Conservation (phyloP, 345 rosid genomes). For the Mallotus nudiflorus region DNA sequence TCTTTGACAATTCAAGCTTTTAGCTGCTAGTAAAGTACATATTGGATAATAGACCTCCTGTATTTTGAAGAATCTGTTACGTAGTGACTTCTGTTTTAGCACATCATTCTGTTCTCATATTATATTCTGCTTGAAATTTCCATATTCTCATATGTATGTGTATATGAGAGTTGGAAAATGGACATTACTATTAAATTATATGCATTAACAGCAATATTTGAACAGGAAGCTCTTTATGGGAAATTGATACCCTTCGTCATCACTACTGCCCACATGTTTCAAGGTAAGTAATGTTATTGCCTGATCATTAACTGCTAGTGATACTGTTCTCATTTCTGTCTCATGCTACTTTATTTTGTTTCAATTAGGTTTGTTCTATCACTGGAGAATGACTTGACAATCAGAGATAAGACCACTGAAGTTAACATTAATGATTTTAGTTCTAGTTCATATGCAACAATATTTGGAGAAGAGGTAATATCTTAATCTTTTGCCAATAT, state of each 20-base stretch:
- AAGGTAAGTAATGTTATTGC: slow-evolving; percentile 44
- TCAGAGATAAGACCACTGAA: slow-evolving; percentile 76
- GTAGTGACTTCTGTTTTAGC: neutral
- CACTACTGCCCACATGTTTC: slow-evolving; percentile 97
- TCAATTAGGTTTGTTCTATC: slow-evolving; percentile 70
- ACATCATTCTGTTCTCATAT: neutral
- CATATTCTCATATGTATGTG: neutral
- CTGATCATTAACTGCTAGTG: neutral
- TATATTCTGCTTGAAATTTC: neutral
- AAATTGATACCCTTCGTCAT: slow-evolving; percentile 77
- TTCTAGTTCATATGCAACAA: slow-evolving; percentile 88
- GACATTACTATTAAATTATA: neutral
- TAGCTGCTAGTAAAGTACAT: neutral
- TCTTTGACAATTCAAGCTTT: neutral
- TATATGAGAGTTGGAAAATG: neutral
- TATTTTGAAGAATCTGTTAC: neutral
- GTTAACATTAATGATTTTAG: slow-evolving; percentile 65
- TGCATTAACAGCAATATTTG: neutral
- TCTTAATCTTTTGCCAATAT: neutral
- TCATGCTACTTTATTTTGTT: slow-evolving; percentile 1
- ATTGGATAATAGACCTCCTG: neutral
- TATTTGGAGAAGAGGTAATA: slow-evolving; percentile 87
- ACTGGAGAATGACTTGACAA: slow-evolving; percentile 85
- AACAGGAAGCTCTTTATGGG: slow-evolving; percentile 96
- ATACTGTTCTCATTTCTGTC: neutral